A percentile compares a stretch with the other conserved stretches of the same genome.
Conservation (phyloP, 2,329 filamentous ascomycete species). For the Clonostachys sp. region DNA sequence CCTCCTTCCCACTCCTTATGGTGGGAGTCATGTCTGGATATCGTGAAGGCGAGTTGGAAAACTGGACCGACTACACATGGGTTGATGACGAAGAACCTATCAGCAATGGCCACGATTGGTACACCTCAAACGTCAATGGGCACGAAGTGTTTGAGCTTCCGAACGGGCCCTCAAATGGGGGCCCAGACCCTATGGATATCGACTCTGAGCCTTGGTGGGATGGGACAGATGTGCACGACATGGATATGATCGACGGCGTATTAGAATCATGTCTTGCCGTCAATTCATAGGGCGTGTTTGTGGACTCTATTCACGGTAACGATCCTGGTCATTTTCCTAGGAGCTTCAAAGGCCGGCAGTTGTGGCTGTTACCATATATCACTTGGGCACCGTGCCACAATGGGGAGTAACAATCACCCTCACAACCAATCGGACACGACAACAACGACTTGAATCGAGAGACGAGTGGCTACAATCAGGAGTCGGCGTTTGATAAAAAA, state of each 20-base stretch:
- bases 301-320: no score
- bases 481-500: neutral
- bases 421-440: no score
- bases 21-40: slow-evolving; percentile 67
- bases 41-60: slow-evolving; percentile 71
- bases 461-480: neutral
- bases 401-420: no score
- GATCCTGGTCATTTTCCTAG: no score
- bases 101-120: slow-evolving; percentile 15
- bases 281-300: slow-evolving; percentile 19
- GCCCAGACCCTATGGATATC: slow-evolving; percentile 54
- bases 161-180: slow-evolving; percentile 48
- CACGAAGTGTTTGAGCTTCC: slow-evolving; percentile 28
- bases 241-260: slow-evolving; percentile 47
- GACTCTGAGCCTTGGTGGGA: slow-evolving; percentile 59
- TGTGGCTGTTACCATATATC: no score
- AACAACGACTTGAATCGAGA: neutral
- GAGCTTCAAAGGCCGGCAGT: no score
- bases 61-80: slow-evolving; percentile 57
- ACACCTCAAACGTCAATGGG: slow-evolving; percentile 23
- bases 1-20: slow-evolving; percentile 71
- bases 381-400: no score
- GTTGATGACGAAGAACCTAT: slow-evolving; percentile 29
- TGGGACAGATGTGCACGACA: slow-evolving; percentile 48
- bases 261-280: slow-evolving; percentile 52